These are phyloP conservation scores for Tricholoma sp. DNA, from an alignment of 768 basidiomycete species.

Conservation along the genomic window DNA sequence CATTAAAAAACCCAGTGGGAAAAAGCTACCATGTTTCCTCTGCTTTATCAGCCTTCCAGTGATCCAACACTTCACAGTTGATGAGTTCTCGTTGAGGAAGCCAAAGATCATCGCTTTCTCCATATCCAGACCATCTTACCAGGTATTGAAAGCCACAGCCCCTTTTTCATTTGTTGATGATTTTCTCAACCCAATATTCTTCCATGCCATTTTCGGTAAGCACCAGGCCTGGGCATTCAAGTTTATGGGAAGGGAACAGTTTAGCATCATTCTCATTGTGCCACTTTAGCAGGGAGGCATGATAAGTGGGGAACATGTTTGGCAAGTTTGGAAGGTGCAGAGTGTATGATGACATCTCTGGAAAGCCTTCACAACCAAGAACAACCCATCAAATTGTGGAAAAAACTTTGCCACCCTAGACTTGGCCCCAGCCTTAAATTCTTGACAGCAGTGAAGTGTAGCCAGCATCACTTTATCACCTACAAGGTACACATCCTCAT, in stretches of 20 bases:
- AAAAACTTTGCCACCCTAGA: too few species aligned
- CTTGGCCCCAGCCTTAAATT: too few species aligned
- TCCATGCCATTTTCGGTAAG: slow-evolving; percentile 18
- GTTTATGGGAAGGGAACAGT: slow-evolving; percentile 19
- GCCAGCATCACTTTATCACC: too few species aligned
- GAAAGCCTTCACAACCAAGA: slow-evolving; percentile 12
- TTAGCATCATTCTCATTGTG: slow-evolving; percentile 24
- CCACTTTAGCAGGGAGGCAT: slow-evolving; percentile 22
- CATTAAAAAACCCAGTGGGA: too few species aligned
- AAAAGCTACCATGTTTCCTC: neutral
- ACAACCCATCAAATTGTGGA: slow-evolving; percentile 20
- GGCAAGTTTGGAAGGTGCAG: slow-evolving; percentile 6
- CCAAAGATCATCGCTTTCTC: too few species aligned
- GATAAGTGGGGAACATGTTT: slow-evolving; percentile 26
- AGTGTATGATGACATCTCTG: slow-evolving; percentile 9
- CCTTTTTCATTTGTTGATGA: slow-evolving; percentile 17
- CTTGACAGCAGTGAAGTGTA: too few species aligned
- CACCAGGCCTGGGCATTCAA: slow-evolving; percentile 16
- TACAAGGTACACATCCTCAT: too few species aligned
- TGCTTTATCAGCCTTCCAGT: neutral
- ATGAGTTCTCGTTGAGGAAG: neutral
- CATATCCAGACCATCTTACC: too few species aligned
- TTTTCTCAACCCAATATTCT: slow-evolving; percentile 20
- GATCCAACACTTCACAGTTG: neutral
- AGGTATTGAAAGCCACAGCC: slow-evolving; percentile 12